Evolutionary conservation across 2,329 filamentous ascomycete genomes (phyloP).

Genomic region (Trichoderma semiorbis): DNA sequence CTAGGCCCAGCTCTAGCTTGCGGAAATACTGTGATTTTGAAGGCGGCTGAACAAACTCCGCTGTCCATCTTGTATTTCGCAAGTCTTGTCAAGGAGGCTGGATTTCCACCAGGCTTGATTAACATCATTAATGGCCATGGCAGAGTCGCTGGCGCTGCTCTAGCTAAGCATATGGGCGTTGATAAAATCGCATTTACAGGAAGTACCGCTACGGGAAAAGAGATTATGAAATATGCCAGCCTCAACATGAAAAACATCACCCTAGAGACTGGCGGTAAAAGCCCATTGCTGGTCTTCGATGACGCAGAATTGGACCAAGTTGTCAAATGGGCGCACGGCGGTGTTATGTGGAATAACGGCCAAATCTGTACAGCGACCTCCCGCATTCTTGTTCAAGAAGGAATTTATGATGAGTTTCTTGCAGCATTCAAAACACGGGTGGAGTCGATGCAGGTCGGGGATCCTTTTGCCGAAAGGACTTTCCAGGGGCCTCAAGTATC

Average conservation of each 20-base stretch:
- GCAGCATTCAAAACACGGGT: neutral
- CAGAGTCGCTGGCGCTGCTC: neutral
- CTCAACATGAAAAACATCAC: constrained; percentile 70
- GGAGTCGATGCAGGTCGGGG: neutral
- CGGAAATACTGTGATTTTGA: constrained; percentile 65
- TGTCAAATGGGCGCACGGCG: neutral
- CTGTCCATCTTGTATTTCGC: neutral
- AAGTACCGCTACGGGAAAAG: constrained; percentile 54
- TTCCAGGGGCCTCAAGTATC: constrained; percentile 44
- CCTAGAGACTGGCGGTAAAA: constrained; percentile 68
- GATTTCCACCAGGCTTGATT: neutral
- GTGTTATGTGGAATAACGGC: neutral
- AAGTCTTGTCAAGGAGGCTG: neutral
- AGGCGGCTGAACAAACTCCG: constrained; percentile 65
- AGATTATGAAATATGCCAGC: constrained; percentile 34
- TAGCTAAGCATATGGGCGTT: neutral
- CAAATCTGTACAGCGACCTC: neutral
- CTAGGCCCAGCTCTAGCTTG: constrained; percentile 64
- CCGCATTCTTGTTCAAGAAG: neutral
- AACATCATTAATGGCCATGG: neutral
- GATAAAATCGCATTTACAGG: constrained; percentile 7
- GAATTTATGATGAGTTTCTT: neutral
- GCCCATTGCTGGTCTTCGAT: constrained; percentile 19
- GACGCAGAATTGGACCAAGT: neutral
- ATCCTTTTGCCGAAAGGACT: constrained; percentile 22